Conservation (phyloP, 2,329 filamentous ascomycete genomes). For the Diaporthe eres region DNA sequence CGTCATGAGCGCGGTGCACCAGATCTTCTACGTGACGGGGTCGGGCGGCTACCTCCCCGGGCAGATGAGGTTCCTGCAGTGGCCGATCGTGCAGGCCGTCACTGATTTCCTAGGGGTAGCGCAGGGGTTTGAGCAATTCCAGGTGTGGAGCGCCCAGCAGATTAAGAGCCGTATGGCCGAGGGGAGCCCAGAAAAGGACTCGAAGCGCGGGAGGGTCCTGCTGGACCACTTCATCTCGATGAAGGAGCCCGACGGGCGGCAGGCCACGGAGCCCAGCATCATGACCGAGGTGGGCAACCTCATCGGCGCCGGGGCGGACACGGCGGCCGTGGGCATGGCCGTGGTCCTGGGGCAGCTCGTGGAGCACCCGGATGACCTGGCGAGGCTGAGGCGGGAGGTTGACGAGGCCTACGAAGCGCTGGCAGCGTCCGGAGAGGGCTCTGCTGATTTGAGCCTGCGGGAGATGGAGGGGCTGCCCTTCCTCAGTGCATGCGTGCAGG, state of each 20-base stretch:
- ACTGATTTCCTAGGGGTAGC: not conserved
- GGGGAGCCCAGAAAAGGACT: not conserved
- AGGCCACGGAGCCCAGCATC: not conserved
- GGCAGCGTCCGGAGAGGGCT: not conserved
- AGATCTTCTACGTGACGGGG: not conserved
- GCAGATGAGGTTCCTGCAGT: not conserved
- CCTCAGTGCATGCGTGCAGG: slow-evolving; percentile 1
- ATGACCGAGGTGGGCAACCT: slow-evolving; percentile 5
- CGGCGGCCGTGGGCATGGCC: slow-evolving; percentile 5
- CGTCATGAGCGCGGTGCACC: not conserved
- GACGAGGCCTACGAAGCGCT: not conserved
- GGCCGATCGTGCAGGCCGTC: not conserved
- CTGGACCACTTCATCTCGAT: slow-evolving; percentile 18
- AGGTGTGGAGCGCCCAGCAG: not conserved
- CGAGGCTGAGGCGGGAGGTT: not conserved
- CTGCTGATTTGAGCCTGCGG: not conserved
- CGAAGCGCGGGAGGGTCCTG: not conserved
- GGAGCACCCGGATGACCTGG: not conserved
- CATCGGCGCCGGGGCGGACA: slow-evolving; percentile 14
- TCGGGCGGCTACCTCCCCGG: not conserved
- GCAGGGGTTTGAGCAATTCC: not conserved
- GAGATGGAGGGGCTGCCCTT: slow-evolving; percentile 5
- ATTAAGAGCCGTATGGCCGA: not conserved
- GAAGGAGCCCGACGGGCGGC: not conserved
- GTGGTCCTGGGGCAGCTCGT: not conserved